A percentile compares a stretch with the other conserved stretches of the same genome.
Evolutionary conservation across 352 stramenopile genomes (phyloP).

Genomic region (Phytophthora chlamydospora): DNA sequence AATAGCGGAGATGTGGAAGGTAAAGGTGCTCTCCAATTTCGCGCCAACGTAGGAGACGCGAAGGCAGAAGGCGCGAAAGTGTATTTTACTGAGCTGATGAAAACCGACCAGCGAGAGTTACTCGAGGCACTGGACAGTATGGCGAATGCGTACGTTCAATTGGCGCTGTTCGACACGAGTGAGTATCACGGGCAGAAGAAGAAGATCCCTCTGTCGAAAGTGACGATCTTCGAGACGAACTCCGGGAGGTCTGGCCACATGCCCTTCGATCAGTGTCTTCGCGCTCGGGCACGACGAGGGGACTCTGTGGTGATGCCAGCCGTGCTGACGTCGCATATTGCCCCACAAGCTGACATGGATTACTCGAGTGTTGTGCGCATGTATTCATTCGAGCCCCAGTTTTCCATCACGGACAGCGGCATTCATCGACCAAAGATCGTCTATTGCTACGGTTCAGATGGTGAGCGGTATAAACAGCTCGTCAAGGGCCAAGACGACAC

Average conservation of each 20-base stretch:
- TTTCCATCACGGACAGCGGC: constrained; percentile 94
- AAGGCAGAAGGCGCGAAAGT: constrained; percentile 71
- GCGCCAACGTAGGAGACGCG: constrained; percentile 78
- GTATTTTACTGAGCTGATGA: constrained; percentile 66
- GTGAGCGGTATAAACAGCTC: constrained; percentile 93
- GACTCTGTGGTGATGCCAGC: constrained; percentile 68
- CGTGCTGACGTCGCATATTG: constrained; percentile 77
- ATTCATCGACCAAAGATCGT: constrained; percentile 98
- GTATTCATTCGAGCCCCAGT: constrained; percentile 91
- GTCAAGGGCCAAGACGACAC: constrained; percentile 95
- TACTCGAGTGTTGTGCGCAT: constrained; percentile 85
- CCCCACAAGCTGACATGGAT: constrained; percentile 76
- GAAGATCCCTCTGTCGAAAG: constrained; percentile 75
- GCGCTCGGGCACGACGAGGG: constrained; percentile 50
- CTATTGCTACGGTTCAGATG: constrained; percentile 94
- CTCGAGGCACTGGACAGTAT: constrained; percentile 81
- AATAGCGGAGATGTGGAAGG: constrained; percentile 93
- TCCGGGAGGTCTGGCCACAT: constrained; percentile 24
- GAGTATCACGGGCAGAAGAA: constrained; percentile 75
- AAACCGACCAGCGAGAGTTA: constrained; percentile 58
- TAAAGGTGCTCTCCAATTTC: constrained; percentile 78
- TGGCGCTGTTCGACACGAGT: constrained; percentile 82
- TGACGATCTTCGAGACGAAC: constrained; percentile 50
- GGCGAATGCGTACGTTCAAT: constrained; percentile 75
- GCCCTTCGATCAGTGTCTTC: constrained; percentile 79